A percentile compares a stretch with the other conserved stretches of the same genome.
phyloP scores from a whole-genome alignment of 176 grass and related monocot species.

The Bolboschoenus planiculmis region DNA sequence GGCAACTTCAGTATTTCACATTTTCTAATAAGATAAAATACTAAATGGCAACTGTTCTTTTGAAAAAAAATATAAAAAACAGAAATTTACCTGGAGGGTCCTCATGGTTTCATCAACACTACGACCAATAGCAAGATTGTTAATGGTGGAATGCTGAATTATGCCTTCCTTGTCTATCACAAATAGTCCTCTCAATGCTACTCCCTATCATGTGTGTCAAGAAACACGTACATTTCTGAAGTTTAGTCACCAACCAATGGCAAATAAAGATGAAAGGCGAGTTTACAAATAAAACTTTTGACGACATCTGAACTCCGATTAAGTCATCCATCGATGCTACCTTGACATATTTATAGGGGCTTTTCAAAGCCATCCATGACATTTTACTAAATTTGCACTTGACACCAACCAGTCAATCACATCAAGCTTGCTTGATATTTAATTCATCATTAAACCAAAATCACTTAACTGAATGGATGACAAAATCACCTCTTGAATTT shows the following conservation, averaged over 20 bases:
- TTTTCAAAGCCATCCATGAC: not conserved
- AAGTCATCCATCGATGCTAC: not conserved
- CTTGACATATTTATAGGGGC: not conserved
- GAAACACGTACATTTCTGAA: not conserved
- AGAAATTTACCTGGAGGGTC: slow-evolving; percentile 68
- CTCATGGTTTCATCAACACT: slow-evolving; percentile 95
- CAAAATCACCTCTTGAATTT: not conserved
- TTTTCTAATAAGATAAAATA: not conserved
- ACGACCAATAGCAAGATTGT: slow-evolving; percentile 90
- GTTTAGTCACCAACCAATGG: slow-evolving; percentile 3
- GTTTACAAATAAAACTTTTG: not conserved
- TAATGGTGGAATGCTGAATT: slow-evolving; percentile 93
- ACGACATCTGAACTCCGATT: not conserved
- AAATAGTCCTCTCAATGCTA: slow-evolving; percentile 75
- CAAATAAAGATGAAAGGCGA: not conserved
- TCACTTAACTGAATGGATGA: not conserved
- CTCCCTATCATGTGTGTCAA: slow-evolving; percentile 36
- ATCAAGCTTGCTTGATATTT: not conserved
- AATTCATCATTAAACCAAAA: not conserved
- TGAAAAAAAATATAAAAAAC: not conserved
- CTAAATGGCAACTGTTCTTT: not conserved
- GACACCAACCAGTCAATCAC: not conserved
- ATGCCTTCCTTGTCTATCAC: slow-evolving; percentile 91
- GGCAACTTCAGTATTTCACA: slow-evolving; percentile 1
- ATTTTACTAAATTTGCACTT: not conserved